A percentile compares a stretch with the other conserved stretches of the same genome.
Evolutionary conservation across 2,329 filamentous ascomycete genomes (phyloP).

Genomic region (Aulographum hederae): DNA sequence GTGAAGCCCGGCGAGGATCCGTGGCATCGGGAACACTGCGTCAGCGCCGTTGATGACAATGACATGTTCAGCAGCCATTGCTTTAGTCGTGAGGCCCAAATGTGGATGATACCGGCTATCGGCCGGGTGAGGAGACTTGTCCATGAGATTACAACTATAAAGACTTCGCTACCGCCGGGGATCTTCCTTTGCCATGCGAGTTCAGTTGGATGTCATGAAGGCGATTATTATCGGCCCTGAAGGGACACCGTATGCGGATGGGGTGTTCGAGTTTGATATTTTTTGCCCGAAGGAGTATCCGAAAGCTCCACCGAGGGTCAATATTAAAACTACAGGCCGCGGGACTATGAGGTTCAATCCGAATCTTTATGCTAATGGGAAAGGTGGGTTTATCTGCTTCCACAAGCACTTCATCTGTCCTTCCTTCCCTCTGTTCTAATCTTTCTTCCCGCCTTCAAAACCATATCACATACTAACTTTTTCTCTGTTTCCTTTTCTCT

Average conservation of each 20-base stretch:
- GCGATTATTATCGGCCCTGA: constrained; percentile 29
- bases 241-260: constrained; percentile 34
- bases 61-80: constrained; percentile 16
- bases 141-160: constrained; percentile 26
- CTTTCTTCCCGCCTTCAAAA: too few species aligned
- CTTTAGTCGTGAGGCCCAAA: too few species aligned
- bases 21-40: constrained; percentile 11
- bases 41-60: constrained; percentile 19
- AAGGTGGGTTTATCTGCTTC: neutral
- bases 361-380: neutral
- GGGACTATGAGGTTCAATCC: neutral
- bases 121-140: constrained; percentile 31
- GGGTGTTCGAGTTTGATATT: constrained; percentile 37
- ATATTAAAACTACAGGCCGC: too few species aligned
- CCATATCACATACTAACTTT: too few species aligned
- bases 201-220: constrained; percentile 32
- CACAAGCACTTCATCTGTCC: too few species aligned
- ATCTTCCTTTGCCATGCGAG: constrained; percentile 31
- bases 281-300: constrained; percentile 26
- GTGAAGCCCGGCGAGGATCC: too few species aligned
- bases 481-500: neutral
- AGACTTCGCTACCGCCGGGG: constrained; percentile 28
- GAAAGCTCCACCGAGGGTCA: constrained; percentile 21
- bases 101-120: too few species aligned
- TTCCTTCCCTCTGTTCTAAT: too few species aligned